Evolutionary conservation across 768 basidiomycete species (phyloP).

Genomic region (Suillus tomentosus): DNA sequence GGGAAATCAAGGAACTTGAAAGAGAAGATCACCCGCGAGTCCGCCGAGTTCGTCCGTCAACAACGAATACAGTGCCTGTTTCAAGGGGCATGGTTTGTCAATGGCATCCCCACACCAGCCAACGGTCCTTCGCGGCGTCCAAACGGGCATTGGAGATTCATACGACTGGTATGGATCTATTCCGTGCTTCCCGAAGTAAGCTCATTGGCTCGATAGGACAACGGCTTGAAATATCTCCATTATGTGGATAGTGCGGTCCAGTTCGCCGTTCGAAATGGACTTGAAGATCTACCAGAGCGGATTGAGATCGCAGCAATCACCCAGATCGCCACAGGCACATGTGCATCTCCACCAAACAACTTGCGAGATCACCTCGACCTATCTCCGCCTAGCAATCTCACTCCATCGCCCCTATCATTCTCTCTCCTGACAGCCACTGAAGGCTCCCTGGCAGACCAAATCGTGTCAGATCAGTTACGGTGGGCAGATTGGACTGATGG

Average conservation of each 20-base stretch:
- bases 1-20: slow-evolving; percentile 67
- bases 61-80: slow-evolving; percentile 87
- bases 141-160: slow-evolving; percentile 78
- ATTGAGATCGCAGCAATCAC: slow-evolving; percentile 80
- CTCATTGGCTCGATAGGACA: slow-evolving; percentile 54
- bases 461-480: slow-evolving; percentile 73
- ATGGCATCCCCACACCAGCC: slow-evolving; percentile 57
- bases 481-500: slow-evolving; percentile 98
- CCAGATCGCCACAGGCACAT: slow-evolving; percentile 78
- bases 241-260: slow-evolving; percentile 82
- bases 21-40: slow-evolving; percentile 85
- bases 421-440: slow-evolving; percentile 71
- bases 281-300: slow-evolving; percentile 86
- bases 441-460: slow-evolving; percentile 73
- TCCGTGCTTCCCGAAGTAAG: slow-evolving; percentile 2
- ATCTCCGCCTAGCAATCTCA: slow-evolving; percentile 51
- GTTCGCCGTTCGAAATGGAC: slow-evolving; percentile 74
- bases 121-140: slow-evolving; percentile 53
- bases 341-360: slow-evolving; percentile 66
- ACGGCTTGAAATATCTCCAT: slow-evolving; percentile 77
- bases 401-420: slow-evolving; percentile 72
- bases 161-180: slow-evolving; percentile 64
- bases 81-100: slow-evolving; percentile 92
- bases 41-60: slow-evolving; percentile 85
- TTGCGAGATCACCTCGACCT: slow-evolving; percentile 62